These are phyloP conservation scores for Ceratonia siliqua DNA, from an alignment of 306 rosid genomes.

Conservation along the genomic window DNA sequence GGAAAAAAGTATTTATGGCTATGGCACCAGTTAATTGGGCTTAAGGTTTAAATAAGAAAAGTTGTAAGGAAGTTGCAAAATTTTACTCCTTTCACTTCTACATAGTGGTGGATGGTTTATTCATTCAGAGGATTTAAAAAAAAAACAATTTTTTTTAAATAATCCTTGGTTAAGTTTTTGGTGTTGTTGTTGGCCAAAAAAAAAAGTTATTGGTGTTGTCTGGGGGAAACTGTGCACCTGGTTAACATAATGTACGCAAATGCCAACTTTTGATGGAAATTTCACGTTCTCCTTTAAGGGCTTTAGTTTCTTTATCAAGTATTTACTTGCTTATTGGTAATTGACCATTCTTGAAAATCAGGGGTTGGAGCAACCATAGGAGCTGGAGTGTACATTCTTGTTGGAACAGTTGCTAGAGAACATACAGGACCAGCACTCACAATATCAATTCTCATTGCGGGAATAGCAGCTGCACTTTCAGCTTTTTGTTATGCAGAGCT, in stretches of 20 bases:
- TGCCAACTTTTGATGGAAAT: constrained; percentile 13
- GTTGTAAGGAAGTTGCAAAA: neutral
- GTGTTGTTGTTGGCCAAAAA: too few species aligned
- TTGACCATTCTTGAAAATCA: constrained; percentile 38
- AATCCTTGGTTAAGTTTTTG: neutral
- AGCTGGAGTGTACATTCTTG: constrained; percentile 97
- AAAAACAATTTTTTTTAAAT: neutral
- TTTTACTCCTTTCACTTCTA: neutral
- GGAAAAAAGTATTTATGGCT: neutral
- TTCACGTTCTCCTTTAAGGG: constrained; percentile 4
- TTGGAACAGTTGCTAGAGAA: constrained; percentile 97
- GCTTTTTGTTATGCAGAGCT: constrained; percentile 96
- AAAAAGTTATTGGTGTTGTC: neutral
- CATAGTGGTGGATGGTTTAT: neutral
- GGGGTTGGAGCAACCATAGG: constrained; percentile 96
- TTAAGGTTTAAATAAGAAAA: neutral
- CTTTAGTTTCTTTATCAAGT: constrained; percentile 8
- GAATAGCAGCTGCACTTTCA: constrained; percentile 89
- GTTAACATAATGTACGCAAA: neutral
- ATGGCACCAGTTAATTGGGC: neutral
- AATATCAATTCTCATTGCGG: constrained; percentile 75
- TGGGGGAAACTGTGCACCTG: neutral
- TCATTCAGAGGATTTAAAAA: neutral
- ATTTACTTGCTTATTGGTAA: neutral
- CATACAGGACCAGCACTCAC: constrained; percentile 89